Evolutionary conservation across 306 rosid species (phyloP).

Genomic region (Gillenia trifoliata): DNA sequence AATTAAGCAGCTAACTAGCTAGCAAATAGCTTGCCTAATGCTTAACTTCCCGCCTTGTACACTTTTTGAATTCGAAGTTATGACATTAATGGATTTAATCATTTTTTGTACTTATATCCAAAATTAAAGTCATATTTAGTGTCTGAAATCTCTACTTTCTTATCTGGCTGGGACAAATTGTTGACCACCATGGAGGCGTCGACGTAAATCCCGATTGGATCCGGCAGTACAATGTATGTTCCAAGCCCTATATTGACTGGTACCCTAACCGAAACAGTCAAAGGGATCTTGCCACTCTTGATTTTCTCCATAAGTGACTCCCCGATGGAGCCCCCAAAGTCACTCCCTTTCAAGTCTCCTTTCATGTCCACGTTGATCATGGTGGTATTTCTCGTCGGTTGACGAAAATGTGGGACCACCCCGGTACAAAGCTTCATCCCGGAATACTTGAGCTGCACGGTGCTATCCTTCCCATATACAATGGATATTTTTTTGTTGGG

Average conservation of each 20-base stretch:
- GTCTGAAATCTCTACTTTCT: conserved; percentile 16
- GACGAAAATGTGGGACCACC: conserved; percentile 11
- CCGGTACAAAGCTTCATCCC: conserved; percentile 21
- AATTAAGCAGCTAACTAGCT: background rate
- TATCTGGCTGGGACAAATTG: conserved; percentile 13
- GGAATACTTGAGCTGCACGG: conserved; percentile 13
- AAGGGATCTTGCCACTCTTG: conserved; percentile 15
- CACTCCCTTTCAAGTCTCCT: conserved; percentile 4
- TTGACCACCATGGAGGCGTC: conserved; percentile 21
- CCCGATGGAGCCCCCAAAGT: background rate
- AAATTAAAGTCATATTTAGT: background rate
- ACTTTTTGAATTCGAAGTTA: background rate
- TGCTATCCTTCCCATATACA: conserved; percentile 17
- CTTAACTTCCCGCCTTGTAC: background rate
- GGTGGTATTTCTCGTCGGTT: conserved; percentile 13
- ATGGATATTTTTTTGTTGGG: conserved; percentile 37
- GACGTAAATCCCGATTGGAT: background rate
- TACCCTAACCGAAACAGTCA: background rate
- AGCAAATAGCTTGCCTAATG: background rate
- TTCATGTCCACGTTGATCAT: conserved; percentile 7
- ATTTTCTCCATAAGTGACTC: conserved; percentile 14
- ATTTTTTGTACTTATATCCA: background rate
- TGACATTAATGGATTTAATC: background rate
- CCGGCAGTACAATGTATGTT: background rate
- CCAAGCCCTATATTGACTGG: conserved; percentile 6